These are phyloP conservation scores for Thelonectria olida DNA, from an alignment of 2,329 filamentous ascomycete species.

Conservation along the genomic window DNA sequence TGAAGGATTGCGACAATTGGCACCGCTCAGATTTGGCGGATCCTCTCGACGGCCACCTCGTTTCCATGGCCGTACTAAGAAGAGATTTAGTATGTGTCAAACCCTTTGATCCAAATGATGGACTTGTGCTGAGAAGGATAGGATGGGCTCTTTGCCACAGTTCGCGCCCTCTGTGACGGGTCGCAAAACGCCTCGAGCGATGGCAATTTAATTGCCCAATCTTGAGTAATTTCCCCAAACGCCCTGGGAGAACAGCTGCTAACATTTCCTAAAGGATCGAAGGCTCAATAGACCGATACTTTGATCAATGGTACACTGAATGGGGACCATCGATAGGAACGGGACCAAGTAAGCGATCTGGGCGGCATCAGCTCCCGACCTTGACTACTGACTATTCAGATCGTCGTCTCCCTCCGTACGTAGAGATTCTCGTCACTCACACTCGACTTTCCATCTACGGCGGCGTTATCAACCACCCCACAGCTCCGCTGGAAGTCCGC, in stretches of 20 bases:
- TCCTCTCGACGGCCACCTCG: slow-evolving; percentile 73
- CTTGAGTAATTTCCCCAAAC: slow-evolving; percentile 46
- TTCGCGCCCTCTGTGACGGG: slow-evolving; percentile 68
- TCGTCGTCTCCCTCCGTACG: slow-evolving; percentile 72
- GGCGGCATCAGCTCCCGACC: neutral
- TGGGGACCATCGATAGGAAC: slow-evolving; percentile 68
- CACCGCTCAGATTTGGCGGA: slow-evolving; percentile 71
- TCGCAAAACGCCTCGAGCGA: slow-evolving; percentile 59
- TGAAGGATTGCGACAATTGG: slow-evolving; percentile 76
- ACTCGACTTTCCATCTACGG: slow-evolving; percentile 79
- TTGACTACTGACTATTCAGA: slow-evolving; percentile 45
- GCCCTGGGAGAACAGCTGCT: slow-evolving; percentile 5
- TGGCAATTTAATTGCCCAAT: slow-evolving; percentile 63
- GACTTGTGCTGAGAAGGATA: slow-evolving; percentile 35
- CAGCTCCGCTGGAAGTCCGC: slow-evolving; percentile 74
- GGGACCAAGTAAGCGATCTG: slow-evolving; percentile 56
- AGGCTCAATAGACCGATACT: slow-evolving; percentile 71
- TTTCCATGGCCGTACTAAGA: slow-evolving; percentile 75
- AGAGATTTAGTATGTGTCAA: slow-evolving; percentile 65
- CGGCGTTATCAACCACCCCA: slow-evolving; percentile 78
- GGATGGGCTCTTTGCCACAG: slow-evolving; percentile 65
- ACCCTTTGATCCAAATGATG: slow-evolving; percentile 6
- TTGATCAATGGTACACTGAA: slow-evolving; percentile 70
- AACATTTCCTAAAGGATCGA: slow-evolving; percentile 56
- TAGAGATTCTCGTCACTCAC: slow-evolving; percentile 78